Conservation (phyloP, 352 stramenopile genomes). For the Paralagenidium karlingii region DNA sequence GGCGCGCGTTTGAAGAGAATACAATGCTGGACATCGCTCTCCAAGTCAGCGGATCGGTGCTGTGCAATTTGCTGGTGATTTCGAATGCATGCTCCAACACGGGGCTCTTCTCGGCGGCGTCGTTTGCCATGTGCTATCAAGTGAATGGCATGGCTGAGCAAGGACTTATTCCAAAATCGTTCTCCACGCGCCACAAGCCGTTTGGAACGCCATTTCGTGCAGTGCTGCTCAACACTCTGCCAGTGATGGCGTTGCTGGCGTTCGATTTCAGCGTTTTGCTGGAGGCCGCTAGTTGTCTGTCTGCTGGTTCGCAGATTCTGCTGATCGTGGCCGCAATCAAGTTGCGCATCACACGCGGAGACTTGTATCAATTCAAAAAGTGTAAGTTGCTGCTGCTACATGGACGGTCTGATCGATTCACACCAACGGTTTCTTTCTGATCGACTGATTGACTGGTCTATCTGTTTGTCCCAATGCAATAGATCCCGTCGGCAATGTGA, state of each 20-base stretch:
- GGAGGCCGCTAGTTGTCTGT: constrained; percentile 73
- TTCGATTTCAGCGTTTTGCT: constrained; percentile 35
- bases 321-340: constrained; percentile 80
- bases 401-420: too few relatives aligned
- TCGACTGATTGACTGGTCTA: too few relatives aligned
- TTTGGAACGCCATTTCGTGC: constrained; percentile 16
- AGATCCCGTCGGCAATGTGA: too few relatives aligned
- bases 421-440: constrained; percentile 10
- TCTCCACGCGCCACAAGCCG: constrained; percentile 28
- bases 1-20: constrained; percentile 7
- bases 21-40: constrained; percentile 56
- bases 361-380: too few relatives aligned
- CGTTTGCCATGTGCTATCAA: constrained; percentile 77
- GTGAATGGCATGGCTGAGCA: constrained; percentile 49
- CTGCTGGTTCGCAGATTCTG: constrained; percentile 53
- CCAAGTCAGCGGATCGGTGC: constrained; percentile 49
- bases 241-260: constrained; percentile 9
- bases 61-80: constrained; percentile 71
- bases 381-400: too few relatives aligned
- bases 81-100: constrained; percentile 60
- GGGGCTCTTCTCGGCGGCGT: constrained; percentile 80
- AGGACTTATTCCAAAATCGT: constrained; percentile 50
- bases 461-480: too few relatives aligned
- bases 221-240: constrained; percentile 11
- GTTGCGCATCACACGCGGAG: too few relatives aligned